Evolutionary conservation across 108 stramenopile genomes (phyloP).

Genomic region (Phaeodactylum tricornutum): DNA sequence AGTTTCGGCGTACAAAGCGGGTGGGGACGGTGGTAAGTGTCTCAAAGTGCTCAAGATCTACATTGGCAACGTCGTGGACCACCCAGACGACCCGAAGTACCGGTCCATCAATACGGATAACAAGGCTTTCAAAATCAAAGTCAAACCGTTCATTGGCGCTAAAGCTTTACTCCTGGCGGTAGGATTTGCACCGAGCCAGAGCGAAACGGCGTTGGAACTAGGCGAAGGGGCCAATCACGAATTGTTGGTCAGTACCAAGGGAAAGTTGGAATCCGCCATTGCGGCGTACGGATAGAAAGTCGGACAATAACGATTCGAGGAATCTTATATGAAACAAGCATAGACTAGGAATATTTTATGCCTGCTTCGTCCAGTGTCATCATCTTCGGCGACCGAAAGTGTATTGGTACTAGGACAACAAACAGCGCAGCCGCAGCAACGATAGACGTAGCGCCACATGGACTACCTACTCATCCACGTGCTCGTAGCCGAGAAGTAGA

Average conservation of each 20-base stretch:
- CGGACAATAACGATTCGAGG: too few relatives aligned
- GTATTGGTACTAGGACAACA: too few relatives aligned
- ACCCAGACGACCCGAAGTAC: conserved; percentile 78
- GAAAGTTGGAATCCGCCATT: conserved; percentile 58
- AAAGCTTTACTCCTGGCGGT: conserved; percentile 64
- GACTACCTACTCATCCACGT: too few relatives aligned
- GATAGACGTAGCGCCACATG: too few relatives aligned
- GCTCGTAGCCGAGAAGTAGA: conserved; percentile 16
- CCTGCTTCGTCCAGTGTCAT: too few relatives aligned
- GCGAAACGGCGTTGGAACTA: conserved; percentile 32
- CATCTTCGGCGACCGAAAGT: too few relatives aligned
- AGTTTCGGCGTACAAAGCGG: conserved; percentile 77
- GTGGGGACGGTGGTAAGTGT: conserved; percentile 89
- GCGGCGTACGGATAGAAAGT: conserved; percentile 34
- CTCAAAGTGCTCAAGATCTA: conserved; percentile 80
- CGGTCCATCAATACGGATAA: conserved; percentile 88
- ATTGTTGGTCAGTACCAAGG: conserved; percentile 56
- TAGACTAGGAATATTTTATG: too few relatives aligned
- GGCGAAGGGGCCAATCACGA: conserved; percentile 44
- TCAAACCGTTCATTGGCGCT: conserved; percentile 78
- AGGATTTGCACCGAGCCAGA: conserved; percentile 63
- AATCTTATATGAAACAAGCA: too few relatives aligned
- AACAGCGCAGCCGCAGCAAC: too few relatives aligned
- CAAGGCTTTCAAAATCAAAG: conserved; percentile 83
- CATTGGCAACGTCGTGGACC: conserved; percentile 80